Percentiles rank a stretch among this genome's conserved stretches.
Conservation (phyloP, 2,329 filamentous ascomycete species). For the Verticillium zaregamsianum region DNA sequence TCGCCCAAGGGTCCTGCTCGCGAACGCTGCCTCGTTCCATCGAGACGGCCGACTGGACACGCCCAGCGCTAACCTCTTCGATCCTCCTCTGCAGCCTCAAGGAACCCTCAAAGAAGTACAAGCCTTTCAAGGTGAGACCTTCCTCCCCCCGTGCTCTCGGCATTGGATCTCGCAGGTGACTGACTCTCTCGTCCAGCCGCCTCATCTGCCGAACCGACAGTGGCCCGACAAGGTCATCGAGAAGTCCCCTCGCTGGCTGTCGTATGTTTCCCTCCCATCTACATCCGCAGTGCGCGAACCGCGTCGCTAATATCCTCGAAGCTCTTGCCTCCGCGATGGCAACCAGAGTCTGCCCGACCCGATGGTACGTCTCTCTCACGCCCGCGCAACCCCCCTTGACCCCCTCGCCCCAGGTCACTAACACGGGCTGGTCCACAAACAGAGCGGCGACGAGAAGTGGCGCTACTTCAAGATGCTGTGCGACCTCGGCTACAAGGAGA, state of each 20-base stretch:
- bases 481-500: slow-evolving; percentile 93
- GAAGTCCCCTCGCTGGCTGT: slow-evolving; percentile 86
- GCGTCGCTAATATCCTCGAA: slow-evolving; percentile 1
- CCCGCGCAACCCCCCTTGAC: background rate
- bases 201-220: slow-evolving; percentile 67
- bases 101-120: slow-evolving; percentile 15
- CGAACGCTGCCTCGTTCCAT: background rate
- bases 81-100: slow-evolving; percentile 7
- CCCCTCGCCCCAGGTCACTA: slow-evolving; percentile 3
- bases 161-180: no score
- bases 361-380: slow-evolving; percentile 60
- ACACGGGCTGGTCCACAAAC: slow-evolving; percentile 8
- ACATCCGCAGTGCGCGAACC: background rate
- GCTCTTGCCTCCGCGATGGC: slow-evolving; percentile 65
- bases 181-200: slow-evolving; percentile 27
- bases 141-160: no score
- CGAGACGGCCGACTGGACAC: no score
- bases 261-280: slow-evolving; percentile 25
- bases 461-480: slow-evolving; percentile 92
- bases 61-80: background rate
- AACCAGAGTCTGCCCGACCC: slow-evolving; percentile 92
- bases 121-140: slow-evolving; percentile 11
- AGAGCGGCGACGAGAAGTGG: slow-evolving; percentile 95
- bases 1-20: background rate
- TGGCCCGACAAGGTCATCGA: slow-evolving; percentile 81